These are phyloP conservation scores for Rhynchosporium secalis DNA, from an alignment of 2,329 filamentous ascomycete genomes.

Conservation along the genomic window DNA sequence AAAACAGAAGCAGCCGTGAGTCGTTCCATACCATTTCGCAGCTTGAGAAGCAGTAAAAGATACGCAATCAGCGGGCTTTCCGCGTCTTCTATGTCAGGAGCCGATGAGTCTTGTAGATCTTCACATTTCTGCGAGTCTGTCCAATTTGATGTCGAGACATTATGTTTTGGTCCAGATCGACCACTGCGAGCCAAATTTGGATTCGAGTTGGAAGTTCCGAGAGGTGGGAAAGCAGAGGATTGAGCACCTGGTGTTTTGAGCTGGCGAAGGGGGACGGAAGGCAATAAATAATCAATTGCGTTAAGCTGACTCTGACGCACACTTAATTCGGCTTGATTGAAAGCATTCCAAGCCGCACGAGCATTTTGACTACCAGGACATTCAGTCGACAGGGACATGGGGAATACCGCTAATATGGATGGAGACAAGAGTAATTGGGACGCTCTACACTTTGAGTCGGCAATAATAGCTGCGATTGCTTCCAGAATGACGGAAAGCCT, in stretches of 20 bases:
- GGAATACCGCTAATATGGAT: conserved; percentile 68
- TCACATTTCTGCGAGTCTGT: conserved; percentile 26
- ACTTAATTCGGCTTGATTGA: conserved; percentile 52
- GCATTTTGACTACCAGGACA: conserved; percentile 51
- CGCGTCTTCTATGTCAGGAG: conserved; percentile 53
- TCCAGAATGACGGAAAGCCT: conserved; percentile 71
- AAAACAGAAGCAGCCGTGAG: conserved; percentile 70
- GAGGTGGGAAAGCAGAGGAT: conserved; percentile 54
- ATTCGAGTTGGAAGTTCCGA: conserved; percentile 47
- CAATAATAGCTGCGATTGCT: conserved; percentile 74
- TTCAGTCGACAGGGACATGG: conserved; percentile 50
- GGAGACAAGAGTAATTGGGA: conserved; percentile 70
- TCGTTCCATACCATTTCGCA: conserved; percentile 57
- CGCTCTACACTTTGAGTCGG: conserved; percentile 76
- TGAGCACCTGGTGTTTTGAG: conserved; percentile 40
- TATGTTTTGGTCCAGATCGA: conserved; percentile 30
- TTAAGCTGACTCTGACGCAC: conserved; percentile 44
- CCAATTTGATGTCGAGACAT: conserved; percentile 27
- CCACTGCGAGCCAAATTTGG: conserved; percentile 40
- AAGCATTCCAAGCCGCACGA: conserved; percentile 52
- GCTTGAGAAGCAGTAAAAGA: conserved; percentile 65
- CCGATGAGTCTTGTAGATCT: conserved; percentile 30
- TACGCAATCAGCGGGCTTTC: conserved; percentile 74
- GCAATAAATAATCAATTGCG: conserved; percentile 66
- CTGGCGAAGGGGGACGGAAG: conserved; percentile 51